Evolutionary conservation across 2,329 filamentous ascomycete species (phyloP).

Genomic region (Fulvia fulva): DNA sequence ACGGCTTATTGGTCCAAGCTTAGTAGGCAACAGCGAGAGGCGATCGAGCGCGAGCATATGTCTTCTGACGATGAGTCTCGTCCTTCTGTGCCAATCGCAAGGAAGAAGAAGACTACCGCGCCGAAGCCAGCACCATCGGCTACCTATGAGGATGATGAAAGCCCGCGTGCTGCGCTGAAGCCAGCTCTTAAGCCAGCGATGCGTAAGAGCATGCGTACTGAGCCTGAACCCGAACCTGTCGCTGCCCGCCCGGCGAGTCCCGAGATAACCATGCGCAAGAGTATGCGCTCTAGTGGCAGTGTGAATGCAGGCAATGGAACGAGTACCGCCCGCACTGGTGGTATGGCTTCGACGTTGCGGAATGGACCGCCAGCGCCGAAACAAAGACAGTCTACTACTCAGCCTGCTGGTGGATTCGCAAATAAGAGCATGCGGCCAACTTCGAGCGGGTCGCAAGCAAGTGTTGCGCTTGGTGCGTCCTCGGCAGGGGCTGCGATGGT

Average conservation of each 20-base stretch:
- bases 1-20: slow-evolving; percentile 68
- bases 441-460: slow-evolving; percentile 4
- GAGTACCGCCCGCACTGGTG: slow-evolving; percentile 6
- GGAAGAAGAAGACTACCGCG: slow-evolving; percentile 40
- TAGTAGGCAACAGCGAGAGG: slow-evolving; percentile 58
- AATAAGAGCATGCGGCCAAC: slow-evolving; percentile 22
- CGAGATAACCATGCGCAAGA: slow-evolving; percentile 35
- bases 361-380: slow-evolving; percentile 14
- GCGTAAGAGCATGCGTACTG: slow-evolving; percentile 37
- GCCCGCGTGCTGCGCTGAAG: slow-evolving; percentile 25
- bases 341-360: slow-evolving; percentile 29
- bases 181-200: slow-evolving; percentile 38
- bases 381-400: slow-evolving; percentile 17
- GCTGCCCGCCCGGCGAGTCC: slow-evolving; percentile 9
- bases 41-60: slow-evolving; percentile 54
- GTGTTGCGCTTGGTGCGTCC: slow-evolving; percentile 11
- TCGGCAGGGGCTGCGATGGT: slow-evolving; percentile 19
- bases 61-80: slow-evolving; percentile 29
- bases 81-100: slow-evolving; percentile 30
- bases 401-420: slow-evolving; percentile 7
- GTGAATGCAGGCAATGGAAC: not conserved
- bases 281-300: slow-evolving; percentile 35
- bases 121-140: slow-evolving; percentile 15
- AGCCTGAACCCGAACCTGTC: slow-evolving; percentile 22
- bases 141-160: slow-evolving; percentile 5